Conservation (phyloP, 371 early-diverging fungal genomes). For the Mucor sp. region DNA sequence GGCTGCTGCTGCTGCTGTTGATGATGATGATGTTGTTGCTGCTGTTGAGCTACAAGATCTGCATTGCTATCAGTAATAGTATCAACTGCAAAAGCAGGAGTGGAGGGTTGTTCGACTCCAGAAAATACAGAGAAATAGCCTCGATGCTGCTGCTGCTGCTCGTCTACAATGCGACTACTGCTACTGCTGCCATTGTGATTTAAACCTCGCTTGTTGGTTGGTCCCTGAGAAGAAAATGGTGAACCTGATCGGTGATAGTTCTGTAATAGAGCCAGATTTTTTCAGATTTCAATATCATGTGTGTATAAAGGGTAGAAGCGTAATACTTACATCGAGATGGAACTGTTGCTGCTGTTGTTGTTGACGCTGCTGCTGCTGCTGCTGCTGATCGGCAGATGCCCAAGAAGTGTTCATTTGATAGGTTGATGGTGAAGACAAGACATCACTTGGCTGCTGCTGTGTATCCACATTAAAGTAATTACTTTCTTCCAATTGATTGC, state of each 20-base stretch:
- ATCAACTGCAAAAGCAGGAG: constrained; percentile 12
- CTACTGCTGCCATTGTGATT: constrained; percentile 3
- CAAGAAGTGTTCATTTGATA: constrained; percentile 13
- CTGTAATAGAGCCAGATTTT: neutral
- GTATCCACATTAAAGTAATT: constrained; percentile 5
- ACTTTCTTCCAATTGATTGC: neutral
- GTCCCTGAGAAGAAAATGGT: constrained; percentile 6
- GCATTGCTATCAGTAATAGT: neutral
- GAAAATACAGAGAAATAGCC: constrained; percentile 10
- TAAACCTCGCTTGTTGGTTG: constrained; percentile 1
- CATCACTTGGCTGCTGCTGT: neutral
- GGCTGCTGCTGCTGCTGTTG: neutral
- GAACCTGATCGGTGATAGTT: constrained; percentile 5
- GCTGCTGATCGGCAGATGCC: constrained; percentile 11
- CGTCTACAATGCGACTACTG: neutral
- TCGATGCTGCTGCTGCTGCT: neutral
- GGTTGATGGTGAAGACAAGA: neutral
- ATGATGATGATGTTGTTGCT: constrained; percentile 3
- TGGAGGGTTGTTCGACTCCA: neutral
- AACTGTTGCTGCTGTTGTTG: constrained; percentile 1
- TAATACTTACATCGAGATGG: neutral
- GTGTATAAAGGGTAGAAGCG: too few relatives aligned
- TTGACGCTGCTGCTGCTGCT: neutral
- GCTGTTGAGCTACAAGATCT: constrained; percentile 3
- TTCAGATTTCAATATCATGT: too few relatives aligned